Base-by-base conservation (phyloP, 305 asterid genomes). In the Fraxinus sp. region DNA sequence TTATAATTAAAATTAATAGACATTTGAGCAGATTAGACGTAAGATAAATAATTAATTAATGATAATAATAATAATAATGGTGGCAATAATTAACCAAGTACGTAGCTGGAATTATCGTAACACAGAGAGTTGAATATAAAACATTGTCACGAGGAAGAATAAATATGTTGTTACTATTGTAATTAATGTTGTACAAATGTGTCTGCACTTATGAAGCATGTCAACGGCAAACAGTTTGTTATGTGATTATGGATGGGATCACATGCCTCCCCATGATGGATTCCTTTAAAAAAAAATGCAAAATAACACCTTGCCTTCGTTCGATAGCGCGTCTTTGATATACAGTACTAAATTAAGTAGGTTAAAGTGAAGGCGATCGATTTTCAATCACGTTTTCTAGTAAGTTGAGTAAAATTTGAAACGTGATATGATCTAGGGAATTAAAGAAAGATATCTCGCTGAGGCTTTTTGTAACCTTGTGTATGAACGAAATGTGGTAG, bases 161-260 rank as follows among this genome's bases (percentile, higher is more conserved):
- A 66, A 28, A 66, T 26, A 66, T 66, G 36, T 66, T 66, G 18
- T 11, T 66, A 66, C 26, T 26, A 66, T 10, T 26, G 74, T 66
- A 66, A 66, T 66, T 24, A 66, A 66, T 66, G 74, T 66, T 14
- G 36, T n/a, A 66, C 74, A 66, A 43, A 66, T 66, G 16, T 66
- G 73, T 66, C 73, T 66, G 73, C 73, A 66, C 73, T 66, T 66
- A 3, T 9, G 73, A 66, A 66, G 73, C 73, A 66, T 66, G 73
- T 22, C 73, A 66, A 66, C 36, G 73, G 73, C 73, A 66, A 66
- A 66, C 18, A 24, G 18, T 66, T 66, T 66, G 73, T 66, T 66
- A 26, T 26, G 36, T 26, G 73, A 66, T 66, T 66, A 66, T 66
- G 73, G 73, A 66, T 66, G 73, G 73, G 73, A 66, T 66, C 73